Conservation (phyloP, 148 eudicot genomes). For the Vaccinium vitisidaea region DNA sequence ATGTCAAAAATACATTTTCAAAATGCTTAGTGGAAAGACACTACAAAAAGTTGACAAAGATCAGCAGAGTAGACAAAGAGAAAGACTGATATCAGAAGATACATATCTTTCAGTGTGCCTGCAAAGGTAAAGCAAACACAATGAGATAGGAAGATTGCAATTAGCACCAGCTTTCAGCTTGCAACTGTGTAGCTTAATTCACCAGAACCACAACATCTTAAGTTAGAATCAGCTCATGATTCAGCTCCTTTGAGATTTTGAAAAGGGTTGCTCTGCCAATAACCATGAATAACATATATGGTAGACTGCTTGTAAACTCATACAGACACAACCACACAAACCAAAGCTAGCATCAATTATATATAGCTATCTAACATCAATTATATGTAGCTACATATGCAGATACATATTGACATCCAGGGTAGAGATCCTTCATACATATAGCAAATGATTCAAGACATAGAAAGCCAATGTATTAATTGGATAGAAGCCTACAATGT, state of each 20-base stretch:
- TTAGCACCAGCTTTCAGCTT: constrained; percentile 1
- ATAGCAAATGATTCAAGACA: not conserved
- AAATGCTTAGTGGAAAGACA: not conserved
- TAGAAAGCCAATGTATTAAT: not conserved
- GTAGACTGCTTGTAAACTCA: not conserved
- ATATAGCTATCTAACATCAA: not conserved
- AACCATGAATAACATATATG: not conserved
- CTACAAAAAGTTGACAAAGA: not conserved
- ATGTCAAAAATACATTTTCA: not conserved
- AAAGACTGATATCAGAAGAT: not conserved
- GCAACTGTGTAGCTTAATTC: not conserved
- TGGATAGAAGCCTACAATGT: not conserved
- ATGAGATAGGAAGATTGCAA: not conserved
- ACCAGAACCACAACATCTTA: not conserved
- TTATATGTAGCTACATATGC: not conserved
- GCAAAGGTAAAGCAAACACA: constrained; percentile 6
- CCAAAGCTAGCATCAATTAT: not conserved
- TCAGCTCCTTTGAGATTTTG: not conserved
- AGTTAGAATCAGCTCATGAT: not conserved
- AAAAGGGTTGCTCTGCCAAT: not conserved
- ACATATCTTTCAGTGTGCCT: not conserved
- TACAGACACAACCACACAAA: not conserved
- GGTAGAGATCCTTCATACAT: not conserved
- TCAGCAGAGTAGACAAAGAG: not conserved
- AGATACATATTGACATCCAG: not conserved